Evolutionary conservation across 192 early-diverging fungal species (phyloP).

Genomic region (Mortierella claussenii): DNA sequence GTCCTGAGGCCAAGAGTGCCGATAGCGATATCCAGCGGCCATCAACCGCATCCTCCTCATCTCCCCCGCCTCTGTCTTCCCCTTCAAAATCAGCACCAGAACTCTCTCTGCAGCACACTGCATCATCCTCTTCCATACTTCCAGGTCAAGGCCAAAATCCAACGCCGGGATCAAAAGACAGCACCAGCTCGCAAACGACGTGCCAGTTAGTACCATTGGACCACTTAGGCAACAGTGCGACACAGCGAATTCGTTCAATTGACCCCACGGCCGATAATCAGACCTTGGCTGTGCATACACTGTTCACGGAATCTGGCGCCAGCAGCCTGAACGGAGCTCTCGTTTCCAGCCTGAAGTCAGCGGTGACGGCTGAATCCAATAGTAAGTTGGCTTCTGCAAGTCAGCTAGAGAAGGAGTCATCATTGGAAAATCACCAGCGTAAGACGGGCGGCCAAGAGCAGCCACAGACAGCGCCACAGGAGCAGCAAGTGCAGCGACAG

Average conservation of each 20-base stretch:
- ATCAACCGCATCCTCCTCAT: too few relatives aligned
- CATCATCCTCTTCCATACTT: background rate
- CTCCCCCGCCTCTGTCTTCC: too few relatives aligned
- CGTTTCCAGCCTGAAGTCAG: background rate
- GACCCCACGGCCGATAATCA: constrained; percentile 6
- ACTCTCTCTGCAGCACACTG: too few relatives aligned
- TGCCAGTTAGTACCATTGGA: constrained; percentile 16
- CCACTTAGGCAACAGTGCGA: background rate
- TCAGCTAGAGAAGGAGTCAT: background rate
- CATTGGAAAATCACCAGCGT: background rate
- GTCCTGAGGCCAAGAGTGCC: background rate
- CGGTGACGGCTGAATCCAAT: too few relatives aligned
- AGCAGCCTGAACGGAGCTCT: background rate
- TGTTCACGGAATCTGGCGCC: background rate
- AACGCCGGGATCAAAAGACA: background rate
- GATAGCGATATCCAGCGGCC: too few relatives aligned
- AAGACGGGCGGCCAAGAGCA: constrained; percentile 3
- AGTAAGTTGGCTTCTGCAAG: background rate
- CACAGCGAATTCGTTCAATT: background rate
- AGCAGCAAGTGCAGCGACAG: constrained; percentile 1
- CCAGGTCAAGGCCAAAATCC: background rate
- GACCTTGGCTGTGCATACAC: constrained; percentile 26
- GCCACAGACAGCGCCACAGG: constrained; percentile 1
- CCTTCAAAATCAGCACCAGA: too few relatives aligned
- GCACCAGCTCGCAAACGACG: constrained; percentile 5